These are phyloP conservation scores for Heliamphora pulchella DNA, from an alignment of 179 eudicot species.

Conservation along the genomic window DNA sequence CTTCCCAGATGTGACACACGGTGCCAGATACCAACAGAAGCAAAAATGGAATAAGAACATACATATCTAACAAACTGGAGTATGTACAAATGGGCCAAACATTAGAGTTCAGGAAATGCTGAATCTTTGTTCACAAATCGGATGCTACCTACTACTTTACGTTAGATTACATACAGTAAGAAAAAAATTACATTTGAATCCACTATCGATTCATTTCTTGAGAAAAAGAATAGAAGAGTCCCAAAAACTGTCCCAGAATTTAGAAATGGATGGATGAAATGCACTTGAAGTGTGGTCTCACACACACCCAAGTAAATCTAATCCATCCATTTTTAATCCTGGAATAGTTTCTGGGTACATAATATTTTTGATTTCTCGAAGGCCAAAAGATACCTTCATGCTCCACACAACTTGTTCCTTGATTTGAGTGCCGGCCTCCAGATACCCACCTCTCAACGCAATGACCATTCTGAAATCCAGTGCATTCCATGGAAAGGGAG, in stretches of 20 bases:
- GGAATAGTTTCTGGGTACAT: no score
- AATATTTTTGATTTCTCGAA: not conserved
- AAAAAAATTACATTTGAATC: not conserved
- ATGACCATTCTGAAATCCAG: not conserved
- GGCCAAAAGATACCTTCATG: not conserved
- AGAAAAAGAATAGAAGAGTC: no score
- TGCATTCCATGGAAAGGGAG: not conserved
- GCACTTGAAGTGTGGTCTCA: no score
- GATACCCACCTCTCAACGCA: not conserved
- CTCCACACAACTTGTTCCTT: not conserved
- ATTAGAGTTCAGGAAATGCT: not conserved
- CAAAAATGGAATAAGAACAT: not conserved
- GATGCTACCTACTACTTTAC: not conserved
- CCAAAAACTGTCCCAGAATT: no score
- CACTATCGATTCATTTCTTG: not conserved
- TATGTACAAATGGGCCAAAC: not conserved
- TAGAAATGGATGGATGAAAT: no score
- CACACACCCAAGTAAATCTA: no score
- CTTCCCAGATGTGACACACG: no score
- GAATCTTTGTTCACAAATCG: not conserved
- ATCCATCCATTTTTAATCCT: no score
- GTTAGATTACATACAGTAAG: not conserved
- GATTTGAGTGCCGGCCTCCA: not conserved
- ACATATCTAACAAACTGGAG: not conserved
- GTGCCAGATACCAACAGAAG: no score